phyloP scores from a whole-genome alignment of 257 asterid genomes.

The Solanum gandarillasii region DNA sequence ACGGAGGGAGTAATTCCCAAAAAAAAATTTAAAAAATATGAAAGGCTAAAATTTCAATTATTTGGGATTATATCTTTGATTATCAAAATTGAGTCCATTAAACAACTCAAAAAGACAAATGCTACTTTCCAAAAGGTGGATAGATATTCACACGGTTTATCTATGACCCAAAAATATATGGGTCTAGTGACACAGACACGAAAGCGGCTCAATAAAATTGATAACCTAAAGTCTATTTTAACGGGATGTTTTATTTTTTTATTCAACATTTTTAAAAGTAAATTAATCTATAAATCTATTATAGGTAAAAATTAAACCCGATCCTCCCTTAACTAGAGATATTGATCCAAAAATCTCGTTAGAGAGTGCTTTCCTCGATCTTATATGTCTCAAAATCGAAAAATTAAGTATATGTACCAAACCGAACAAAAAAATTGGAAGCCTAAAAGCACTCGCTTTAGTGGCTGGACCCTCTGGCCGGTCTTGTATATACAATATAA shows the following conservation, averaged over 20 bases:
- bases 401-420: neutral
- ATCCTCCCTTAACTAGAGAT: neutral
- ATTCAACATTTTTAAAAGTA: neutral
- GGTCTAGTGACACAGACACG: neutral
- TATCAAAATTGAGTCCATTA: neutral
- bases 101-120: constrained; percentile 8
- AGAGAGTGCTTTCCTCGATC: neutral
- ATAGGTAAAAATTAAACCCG: too few relatives aligned
- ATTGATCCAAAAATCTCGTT: too few relatives aligned
- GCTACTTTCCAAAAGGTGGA: neutral
- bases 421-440: neutral
- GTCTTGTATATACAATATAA: neutral
- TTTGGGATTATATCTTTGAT: neutral
- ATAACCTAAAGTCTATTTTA: neutral
- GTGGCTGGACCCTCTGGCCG: neutral
- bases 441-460: neutral
- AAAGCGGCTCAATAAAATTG: neutral
- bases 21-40: neutral
- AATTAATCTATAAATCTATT: too few relatives aligned
- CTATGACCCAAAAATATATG: neutral
- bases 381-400: rapidly evolving
- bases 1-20: neutral
- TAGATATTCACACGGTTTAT: constrained; percentile 2
- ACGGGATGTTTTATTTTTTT: rapidly evolving
- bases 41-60: neutral